phyloP scores from a whole-genome alignment of 208 protist genomes.

The Novymonas esmeraldas region DNA sequence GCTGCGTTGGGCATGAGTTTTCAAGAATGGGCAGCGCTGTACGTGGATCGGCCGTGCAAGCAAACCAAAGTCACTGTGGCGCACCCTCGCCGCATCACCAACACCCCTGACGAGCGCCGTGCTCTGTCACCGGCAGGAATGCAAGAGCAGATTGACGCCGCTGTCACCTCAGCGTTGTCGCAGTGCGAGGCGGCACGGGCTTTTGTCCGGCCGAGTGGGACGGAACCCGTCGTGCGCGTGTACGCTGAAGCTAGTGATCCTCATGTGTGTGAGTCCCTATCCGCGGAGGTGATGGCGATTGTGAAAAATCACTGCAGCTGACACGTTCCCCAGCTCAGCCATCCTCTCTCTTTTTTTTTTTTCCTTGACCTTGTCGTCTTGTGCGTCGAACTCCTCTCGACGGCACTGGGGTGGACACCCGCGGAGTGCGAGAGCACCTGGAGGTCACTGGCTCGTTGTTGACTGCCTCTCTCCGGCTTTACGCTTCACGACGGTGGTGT shows the following conservation, averaged over 20 bases:
- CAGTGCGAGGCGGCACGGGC: conserved; percentile 37
- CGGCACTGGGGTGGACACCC: too few species aligned
- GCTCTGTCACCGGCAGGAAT: conserved; percentile 63
- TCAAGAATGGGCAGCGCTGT: conserved; percentile 54
- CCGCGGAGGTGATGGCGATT: conserved; percentile 31
- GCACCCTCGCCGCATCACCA: conserved; percentile 64
- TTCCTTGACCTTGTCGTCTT: conserved; percentile 2
- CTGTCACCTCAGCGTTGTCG: conserved; percentile 36
- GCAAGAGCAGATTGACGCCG: conserved; percentile 83
- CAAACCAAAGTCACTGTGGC: conserved; percentile 61
- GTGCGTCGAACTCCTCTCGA: neutral
- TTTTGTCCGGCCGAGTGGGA: conserved; percentile 95
- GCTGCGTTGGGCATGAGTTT: conserved; percentile 41
- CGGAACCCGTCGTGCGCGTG: conserved; percentile 93
- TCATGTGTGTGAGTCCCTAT: conserved; percentile 41
- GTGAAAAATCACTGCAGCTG: conserved; percentile 48
- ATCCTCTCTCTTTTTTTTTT: conserved; percentile 2
- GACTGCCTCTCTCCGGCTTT: too few species aligned
- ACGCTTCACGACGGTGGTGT: too few species aligned
- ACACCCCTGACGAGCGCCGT: conserved; percentile 70
- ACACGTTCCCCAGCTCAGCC: neutral
- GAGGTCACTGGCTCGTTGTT: too few species aligned
- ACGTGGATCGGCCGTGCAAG: conserved; percentile 59
- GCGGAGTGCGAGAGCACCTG: too few species aligned
- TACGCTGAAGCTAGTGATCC: conserved; percentile 75